phyloP scores from a whole-genome alignment of 2,329 filamentous ascomycete genomes.

The Didymosphaeria variabile region DNA sequence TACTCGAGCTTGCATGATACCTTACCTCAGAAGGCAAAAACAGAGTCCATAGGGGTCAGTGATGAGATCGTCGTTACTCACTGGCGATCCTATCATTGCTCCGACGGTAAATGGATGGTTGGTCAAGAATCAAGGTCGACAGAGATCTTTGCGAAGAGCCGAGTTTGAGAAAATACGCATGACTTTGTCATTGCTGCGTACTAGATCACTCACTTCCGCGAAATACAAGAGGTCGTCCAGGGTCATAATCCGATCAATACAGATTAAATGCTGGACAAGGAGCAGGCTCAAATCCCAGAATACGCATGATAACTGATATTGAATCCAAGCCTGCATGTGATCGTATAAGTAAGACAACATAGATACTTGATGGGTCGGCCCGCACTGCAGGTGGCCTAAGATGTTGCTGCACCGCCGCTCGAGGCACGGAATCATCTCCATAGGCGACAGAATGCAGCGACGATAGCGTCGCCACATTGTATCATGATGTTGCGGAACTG shows the following conservation, averaged over 20 bases:
- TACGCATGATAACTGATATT: not conserved
- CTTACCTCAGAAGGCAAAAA: not conserved
- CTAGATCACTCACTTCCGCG: too few relatives aligned
- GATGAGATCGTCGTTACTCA: not conserved
- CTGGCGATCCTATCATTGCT: not conserved
- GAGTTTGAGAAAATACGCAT: too few relatives aligned
- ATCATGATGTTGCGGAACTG: not conserved
- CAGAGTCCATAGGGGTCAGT: not conserved
- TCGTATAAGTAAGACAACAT: not conserved
- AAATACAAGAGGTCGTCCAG: too few relatives aligned
- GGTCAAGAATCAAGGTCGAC: too few relatives aligned
- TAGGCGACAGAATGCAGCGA: not conserved
- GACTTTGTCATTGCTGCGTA: too few relatives aligned
- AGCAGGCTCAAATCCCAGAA: too few relatives aligned
- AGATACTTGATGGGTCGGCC: not conserved
- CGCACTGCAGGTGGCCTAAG: not conserved
- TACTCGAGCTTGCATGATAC: not conserved
- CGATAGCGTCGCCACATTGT: not conserved
- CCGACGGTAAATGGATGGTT: too few relatives aligned
- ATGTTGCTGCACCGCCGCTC: not conserved
- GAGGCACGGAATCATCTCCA: not conserved
- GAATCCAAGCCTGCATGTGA: not conserved
- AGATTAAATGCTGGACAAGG: too few relatives aligned
- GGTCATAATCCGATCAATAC: too few relatives aligned
- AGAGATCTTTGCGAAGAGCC: too few relatives aligned